Base-by-base conservation (phyloP, 2,329 filamentous ascomycete species). In the Alternaria arbusti region DNA sequence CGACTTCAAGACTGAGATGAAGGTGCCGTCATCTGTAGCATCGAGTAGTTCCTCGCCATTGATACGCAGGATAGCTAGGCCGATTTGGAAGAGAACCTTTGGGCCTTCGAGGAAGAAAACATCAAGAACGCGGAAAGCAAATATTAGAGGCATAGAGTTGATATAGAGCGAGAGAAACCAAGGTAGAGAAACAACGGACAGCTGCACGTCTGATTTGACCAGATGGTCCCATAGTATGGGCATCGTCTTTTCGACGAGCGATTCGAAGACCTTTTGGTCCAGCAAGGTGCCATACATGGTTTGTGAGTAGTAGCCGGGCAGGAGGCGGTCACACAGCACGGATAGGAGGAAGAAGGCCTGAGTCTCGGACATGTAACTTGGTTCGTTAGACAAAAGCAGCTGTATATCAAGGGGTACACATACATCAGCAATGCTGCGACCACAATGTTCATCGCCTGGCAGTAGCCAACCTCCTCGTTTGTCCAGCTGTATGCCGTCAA, bases 361-460 rank as follows among this genome's bases (percentile, higher is more conserved):
- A 0, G 91, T 82, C 81, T 99, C 96, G 9, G 94, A 98, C 89
- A 97, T 97, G 84, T 98, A 98, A 73, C 88, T 90, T 73, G 22
- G 36, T 25, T 47, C 44, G 70, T 81, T 69, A 81, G 75, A 74
- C 57, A 56, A 54, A 44, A 63, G 57, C 54, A 28, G 13, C 54
- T 12, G 23, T 49, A 23, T 15, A 43, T 52, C 40, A 51, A 46
- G 62, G 69, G 67, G 52, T 43, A 68, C 55, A 82, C 86, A 69
- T 83, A 90, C 85, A 99, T 99, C 72, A 99, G 86, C 61, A 99
- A 84, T n/a, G 96, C 96, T 17, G 96, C 96, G 58, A 97, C 95
- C 32, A 99, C 96, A 71, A 99, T 99, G 80, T 99, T 99, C 96
- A 99, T 99, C 66, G 96, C 96, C 82, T 99, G 96, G 80, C 96